A percentile compares a stretch with the other conserved stretches of the same genome.
Conservation (phyloP, 768 basidiomycete genomes). For the Boletus speciosus region DNA sequence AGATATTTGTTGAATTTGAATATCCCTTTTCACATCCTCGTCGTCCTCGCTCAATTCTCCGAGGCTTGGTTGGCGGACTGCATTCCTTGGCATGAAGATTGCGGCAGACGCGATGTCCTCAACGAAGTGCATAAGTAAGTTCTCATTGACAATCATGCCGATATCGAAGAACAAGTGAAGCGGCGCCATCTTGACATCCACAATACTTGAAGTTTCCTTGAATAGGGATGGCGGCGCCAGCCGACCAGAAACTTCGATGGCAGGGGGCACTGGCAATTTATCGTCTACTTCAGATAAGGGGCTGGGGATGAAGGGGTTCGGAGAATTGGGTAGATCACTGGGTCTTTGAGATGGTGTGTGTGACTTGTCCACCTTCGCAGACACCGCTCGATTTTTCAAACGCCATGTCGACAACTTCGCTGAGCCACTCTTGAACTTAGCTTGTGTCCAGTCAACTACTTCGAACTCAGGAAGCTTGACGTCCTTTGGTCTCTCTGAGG, state of each 20-base stretch:
- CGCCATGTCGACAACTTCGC: constrained; percentile 65
- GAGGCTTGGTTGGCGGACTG: neutral
- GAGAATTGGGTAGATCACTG: constrained; percentile 15
- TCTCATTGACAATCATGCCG: constrained; percentile 37
- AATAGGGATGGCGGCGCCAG: neutral
- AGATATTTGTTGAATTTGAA: constrained; percentile 24
- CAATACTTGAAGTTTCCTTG: constrained; percentile 2
- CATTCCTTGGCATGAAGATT: constrained; percentile 11
- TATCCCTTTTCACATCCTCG: constrained; percentile 12
- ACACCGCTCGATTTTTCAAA: constrained; percentile 34
- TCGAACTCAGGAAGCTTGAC: constrained; percentile 52
- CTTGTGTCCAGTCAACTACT: constrained; percentile 59
- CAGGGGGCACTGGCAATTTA: constrained; percentile 9
- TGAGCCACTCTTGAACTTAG: constrained; percentile 38
- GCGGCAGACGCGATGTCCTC: constrained; percentile 36
- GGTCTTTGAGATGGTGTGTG: constrained; percentile 18
- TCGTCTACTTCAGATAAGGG: constrained; percentile 18
- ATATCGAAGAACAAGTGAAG: constrained; percentile 80
- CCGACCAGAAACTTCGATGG: constrained; percentile 17
- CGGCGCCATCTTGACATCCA: constrained; percentile 47
- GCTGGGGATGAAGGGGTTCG: constrained; percentile 16
- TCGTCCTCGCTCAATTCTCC: constrained; percentile 13
- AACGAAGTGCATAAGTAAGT: constrained; percentile 45
- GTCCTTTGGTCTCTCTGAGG: constrained; percentile 17
- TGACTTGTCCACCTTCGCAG: constrained; percentile 13